Evolutionary conservation across 352 stramenopile species (phyloP), one percentile per base, ranked within the genome.

Genomic region (Pythium phragmitis): DNA sequence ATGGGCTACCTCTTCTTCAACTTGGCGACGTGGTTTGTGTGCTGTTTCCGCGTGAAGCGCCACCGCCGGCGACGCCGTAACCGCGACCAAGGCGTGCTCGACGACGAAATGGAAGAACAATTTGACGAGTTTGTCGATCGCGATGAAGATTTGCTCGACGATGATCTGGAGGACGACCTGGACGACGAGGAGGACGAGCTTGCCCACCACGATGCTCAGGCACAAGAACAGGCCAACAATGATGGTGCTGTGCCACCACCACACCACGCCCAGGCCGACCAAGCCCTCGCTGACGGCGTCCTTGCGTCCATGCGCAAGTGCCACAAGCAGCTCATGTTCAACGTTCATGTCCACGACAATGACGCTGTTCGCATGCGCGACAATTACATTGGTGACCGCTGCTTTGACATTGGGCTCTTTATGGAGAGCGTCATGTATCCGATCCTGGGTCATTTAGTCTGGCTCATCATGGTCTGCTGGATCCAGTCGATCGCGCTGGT

Each of bases 1-100:
- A 77, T 91, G 68, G 87, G 87, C 13, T 94, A 90, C 56, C 72
- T 93, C 48, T 45, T 82, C 12, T 79, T 91, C 51, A 92, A 96
- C 70, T 30, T 91, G 17, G 72, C 75, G 21, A 73, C 71, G 26
- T 96, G 86, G 85, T 64, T 91, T 49, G 64, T 92, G 9, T 96
- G 85, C 67, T 91, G 80, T 49, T 89, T 94, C 57, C 76, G 67
- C 21, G 59, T 75, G 30, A 85, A 79, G 49, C 34, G 70, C 23
- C 80, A 75, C 41, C 74, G 76, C 19, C 75, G 76, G 54, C 77
- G 76, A 14, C 71, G 68, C 30, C 57, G 71, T 12, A 66, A 78
- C 28, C 72, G 72, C 37, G 70, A 76, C 11, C 45, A 64, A 7
- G 50, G 37, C 34, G 17, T 30, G 16, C 11, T 65, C 1, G 60